Percentiles rank a stretch among this genome's conserved stretches.
Conservation (phyloP, 2,329 filamentous ascomycete genomes). For the Aspergillus japonicus region DNA sequence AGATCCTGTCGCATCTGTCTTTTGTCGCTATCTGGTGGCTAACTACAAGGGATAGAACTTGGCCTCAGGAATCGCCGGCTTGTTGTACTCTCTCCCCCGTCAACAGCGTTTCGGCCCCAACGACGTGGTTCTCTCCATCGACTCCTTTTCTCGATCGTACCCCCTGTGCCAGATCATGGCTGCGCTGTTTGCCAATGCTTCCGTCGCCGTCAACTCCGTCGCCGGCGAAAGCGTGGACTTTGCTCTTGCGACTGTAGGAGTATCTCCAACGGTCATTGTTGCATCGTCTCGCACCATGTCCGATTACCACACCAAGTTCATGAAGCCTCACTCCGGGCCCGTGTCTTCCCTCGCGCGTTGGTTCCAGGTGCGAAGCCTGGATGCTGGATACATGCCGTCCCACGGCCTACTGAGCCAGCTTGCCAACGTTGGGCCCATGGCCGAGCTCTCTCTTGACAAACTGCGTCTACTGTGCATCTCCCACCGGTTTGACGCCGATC, state of each 20-base stretch:
- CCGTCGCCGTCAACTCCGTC: constrained; percentile 84
- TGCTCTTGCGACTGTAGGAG: constrained; percentile 66
- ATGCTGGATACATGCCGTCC: constrained; percentile 71
- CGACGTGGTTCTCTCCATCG: constrained; percentile 82
- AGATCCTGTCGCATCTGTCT: constrained; percentile 13
- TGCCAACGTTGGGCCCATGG: constrained; percentile 38
- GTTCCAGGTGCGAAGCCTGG: constrained; percentile 67
- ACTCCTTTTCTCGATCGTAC: constrained; percentile 76
- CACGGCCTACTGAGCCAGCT: constrained; percentile 58
- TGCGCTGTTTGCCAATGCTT: constrained; percentile 80
- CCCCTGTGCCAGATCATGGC: constrained; percentile 76
- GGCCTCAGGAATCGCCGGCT: constrained; percentile 78
- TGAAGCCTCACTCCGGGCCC: constrained; percentile 59
- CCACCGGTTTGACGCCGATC: constrained; percentile 64
- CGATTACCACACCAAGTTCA: constrained; percentile 64
- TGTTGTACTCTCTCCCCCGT: constrained; percentile 73
- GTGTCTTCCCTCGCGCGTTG: constrained; percentile 68
- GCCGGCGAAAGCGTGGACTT: constrained; percentile 72
- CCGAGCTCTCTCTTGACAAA: constrained; percentile 57
- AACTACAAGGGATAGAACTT: constrained; percentile 59
- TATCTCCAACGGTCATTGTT: constrained; percentile 80
- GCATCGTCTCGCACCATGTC: constrained; percentile 72
- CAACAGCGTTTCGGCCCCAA: constrained; percentile 69
- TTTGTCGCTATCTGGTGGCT: background rate
- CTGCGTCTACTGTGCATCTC: constrained; percentile 79